Evolutionary conservation across 768 basidiomycete genomes (phyloP).

Genomic region (Phylloporus scabripes): DNA sequence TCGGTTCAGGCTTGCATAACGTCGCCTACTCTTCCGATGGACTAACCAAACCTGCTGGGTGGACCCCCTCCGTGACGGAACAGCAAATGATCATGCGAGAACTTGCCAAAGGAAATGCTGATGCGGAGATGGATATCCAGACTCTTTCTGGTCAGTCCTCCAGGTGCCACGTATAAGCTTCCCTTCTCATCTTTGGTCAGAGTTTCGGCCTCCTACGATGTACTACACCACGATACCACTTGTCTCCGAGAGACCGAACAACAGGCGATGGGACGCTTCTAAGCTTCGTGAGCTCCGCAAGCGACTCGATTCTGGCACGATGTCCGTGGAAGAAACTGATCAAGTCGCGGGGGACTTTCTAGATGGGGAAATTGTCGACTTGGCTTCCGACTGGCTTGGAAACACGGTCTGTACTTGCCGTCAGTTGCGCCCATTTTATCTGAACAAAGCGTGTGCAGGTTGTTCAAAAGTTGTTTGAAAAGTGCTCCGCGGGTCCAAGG

Average conservation of each 20-base stretch:
- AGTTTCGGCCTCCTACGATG: conserved; percentile 87
- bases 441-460: conserved; percentile 46
- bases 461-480: conserved; percentile 96
- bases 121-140: conserved; percentile 81
- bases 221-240: conserved; percentile 96
- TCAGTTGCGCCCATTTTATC: not conserved
- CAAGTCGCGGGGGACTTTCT: conserved; percentile 85
- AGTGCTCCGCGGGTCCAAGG: conserved; percentile 69
- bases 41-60: conserved; percentile 56
- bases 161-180: not conserved
- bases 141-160: conserved; percentile 71
- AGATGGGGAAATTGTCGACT: conserved; percentile 90
- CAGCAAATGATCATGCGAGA: conserved; percentile 98
- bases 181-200: conserved; percentile 36
- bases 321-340: conserved; percentile 83
- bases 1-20: conserved; percentile 66
- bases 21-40: conserved; percentile 52
- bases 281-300: conserved; percentile 93
- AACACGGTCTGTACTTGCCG: conserved; percentile 54
- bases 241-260: conserved; percentile 78
- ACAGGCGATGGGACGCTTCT: conserved; percentile 89
- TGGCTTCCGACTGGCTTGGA: conserved; percentile 97
- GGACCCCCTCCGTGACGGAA: conserved; percentile 76
- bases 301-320: conserved; percentile 84
- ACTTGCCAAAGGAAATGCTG: conserved; percentile 67